Conservation (phyloP, 441 rosid genomes). For the Erodium moschatum region DNA sequence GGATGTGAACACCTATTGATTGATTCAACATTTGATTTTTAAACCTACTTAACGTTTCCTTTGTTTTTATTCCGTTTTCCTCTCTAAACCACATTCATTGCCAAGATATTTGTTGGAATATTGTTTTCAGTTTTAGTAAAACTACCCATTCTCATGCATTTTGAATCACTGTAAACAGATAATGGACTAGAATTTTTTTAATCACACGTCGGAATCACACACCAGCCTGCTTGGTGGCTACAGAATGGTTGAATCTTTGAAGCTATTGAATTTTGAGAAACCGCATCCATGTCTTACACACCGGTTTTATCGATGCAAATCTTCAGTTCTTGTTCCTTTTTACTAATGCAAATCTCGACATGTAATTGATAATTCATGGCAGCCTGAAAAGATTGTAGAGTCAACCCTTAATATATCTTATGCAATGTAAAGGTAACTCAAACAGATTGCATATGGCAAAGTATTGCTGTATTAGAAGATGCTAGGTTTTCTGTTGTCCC, state of each 20-base stretch:
- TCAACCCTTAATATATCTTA: not conserved
- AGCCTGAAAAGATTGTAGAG: not conserved
- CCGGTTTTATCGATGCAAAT: not conserved
- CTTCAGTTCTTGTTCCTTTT: not conserved
- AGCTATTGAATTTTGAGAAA: not conserved
- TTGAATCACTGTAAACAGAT: not conserved
- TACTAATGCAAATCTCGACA: not conserved
- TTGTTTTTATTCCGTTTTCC: not conserved
- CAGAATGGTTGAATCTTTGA: not conserved
- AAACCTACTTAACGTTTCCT: not conserved
- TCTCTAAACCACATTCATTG: constrained; percentile 2
- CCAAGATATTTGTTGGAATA: not conserved
- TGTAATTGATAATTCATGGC: not conserved
- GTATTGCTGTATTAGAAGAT: not conserved
- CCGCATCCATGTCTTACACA: not conserved
- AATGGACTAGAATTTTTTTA: not conserved
- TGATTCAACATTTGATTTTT: no score
- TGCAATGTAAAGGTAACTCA: constrained; percentile 1
- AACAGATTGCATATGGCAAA: not conserved
- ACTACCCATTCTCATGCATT: not conserved
- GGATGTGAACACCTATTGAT: no score
- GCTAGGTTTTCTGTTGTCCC: not conserved
- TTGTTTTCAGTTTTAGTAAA: not conserved
- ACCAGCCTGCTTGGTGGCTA: not conserved
- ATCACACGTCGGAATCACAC: not conserved